These are phyloP conservation scores for Cladorrhinum sp. DNA, from an alignment of 2,329 filamentous ascomycete genomes.

Conservation along the genomic window DNA sequence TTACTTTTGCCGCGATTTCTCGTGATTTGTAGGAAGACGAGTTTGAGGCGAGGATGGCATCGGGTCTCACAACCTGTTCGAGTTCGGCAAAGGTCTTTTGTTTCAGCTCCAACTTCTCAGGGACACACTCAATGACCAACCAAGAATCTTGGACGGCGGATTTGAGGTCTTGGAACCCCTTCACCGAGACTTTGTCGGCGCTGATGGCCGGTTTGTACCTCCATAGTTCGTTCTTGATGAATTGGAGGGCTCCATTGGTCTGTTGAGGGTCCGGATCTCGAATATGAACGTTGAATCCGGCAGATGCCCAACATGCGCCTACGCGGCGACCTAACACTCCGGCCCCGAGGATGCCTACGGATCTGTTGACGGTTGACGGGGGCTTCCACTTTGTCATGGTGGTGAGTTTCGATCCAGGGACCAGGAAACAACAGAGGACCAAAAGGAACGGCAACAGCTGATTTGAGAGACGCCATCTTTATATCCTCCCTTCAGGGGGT, in stretches of 20 bases:
- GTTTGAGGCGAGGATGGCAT: slow-evolving; percentile 50
- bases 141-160: slow-evolving; percentile 44
- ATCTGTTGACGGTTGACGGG: slow-evolving; percentile 24
- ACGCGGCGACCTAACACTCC: slow-evolving; percentile 44
- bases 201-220: slow-evolving; percentile 27
- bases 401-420: neutral
- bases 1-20: slow-evolving; percentile 45
- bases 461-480: neutral
- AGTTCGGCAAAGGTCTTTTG: slow-evolving; percentile 46
- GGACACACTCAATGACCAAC: slow-evolving; percentile 54
- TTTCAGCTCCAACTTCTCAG: slow-evolving; percentile 49
- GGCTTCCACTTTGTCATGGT: slow-evolving; percentile 12
- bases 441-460: neutral
- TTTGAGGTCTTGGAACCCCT: slow-evolving; percentile 37
- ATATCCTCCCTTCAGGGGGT: neutral
- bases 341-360: slow-evolving; percentile 39
- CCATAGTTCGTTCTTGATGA: slow-evolving; percentile 37
- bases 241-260: slow-evolving; percentile 37
- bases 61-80: slow-evolving; percentile 39
- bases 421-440: neutral
- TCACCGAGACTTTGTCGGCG: slow-evolving; percentile 22
- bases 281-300: slow-evolving; percentile 42
- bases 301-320: slow-evolving; percentile 38
- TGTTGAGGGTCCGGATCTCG: slow-evolving; percentile 40
- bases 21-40: slow-evolving; percentile 51